Evolutionary conservation across 1,139 yeast genomes (phyloP).

Genomic region (Blastobotrys proliferans): DNA sequence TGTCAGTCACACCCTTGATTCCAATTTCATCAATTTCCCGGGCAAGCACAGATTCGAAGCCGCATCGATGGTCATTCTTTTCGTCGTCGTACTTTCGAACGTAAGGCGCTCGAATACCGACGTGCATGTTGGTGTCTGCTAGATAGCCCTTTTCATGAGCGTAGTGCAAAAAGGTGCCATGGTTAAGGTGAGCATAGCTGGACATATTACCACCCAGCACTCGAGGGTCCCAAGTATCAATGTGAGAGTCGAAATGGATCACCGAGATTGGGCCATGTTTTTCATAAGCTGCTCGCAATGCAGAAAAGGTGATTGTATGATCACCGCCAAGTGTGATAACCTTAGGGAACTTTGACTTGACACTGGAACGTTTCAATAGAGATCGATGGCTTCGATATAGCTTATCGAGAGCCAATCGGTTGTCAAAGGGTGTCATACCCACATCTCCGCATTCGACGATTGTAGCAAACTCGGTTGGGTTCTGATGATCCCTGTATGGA

Average conservation of each 20-base stretch:
- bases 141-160: conserved; percentile 52
- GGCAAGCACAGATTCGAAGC: conserved; percentile 59
- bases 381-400: conserved; percentile 60
- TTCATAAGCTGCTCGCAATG: conserved; percentile 55
- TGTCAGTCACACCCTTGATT: conserved; percentile 46
- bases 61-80: conserved; percentile 59
- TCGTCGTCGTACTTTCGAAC: conserved; percentile 40
- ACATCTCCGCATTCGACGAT: conserved; percentile 76
- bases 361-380: conserved; percentile 5
- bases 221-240: conserved; percentile 68
- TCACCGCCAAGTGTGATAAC: conserved; percentile 74
- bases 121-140: conserved; percentile 54
- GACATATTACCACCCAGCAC: conserved; percentile 60
- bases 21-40: conserved; percentile 60
- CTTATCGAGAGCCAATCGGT: conserved; percentile 61
- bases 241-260: conserved; percentile 72
- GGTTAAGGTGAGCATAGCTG: conserved; percentile 48
- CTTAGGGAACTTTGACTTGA: conserved; percentile 39
- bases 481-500: conserved; percentile 55
- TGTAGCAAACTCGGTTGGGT: conserved; percentile 57
- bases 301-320: conserved; percentile 67
- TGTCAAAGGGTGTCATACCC: conserved; percentile 80
- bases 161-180: conserved; percentile 76
- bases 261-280: conserved; percentile 61
- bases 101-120: conserved; percentile 62